Base-by-base conservation (phyloP, 2,329 filamentous ascomycete genomes). In the Verticillium longisporum region DNA sequence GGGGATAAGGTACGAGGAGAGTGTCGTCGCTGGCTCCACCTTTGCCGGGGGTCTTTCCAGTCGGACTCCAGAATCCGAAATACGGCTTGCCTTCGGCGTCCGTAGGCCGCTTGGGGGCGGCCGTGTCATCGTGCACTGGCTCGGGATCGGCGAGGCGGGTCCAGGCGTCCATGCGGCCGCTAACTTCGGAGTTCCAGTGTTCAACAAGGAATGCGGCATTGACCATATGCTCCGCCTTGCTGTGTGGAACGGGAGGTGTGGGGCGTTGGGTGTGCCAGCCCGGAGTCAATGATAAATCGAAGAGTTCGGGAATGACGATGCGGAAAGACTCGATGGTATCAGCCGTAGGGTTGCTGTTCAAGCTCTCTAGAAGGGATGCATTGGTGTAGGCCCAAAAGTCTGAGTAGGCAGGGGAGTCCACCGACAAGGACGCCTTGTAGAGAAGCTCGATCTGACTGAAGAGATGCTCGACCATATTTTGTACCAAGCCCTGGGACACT, bases 261-360 rank as follows among this genome's bases (percentile, higher is more conserved):
- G 76, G 75, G 2, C 83, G 77, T 10, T 72, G 71, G 4, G 68
- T 68, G 6, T 75, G 69, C 79, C 83, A 87, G 1, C 80, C 83
- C 0, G 84, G 83, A 0, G 80, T 73, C 1, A 86, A 68, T 0
- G 82, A 80, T 2, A 83, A 75, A 66, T 86, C 84, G 58, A 84
- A 76, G 2, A 84, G 68, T 45, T 75, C 73, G 0, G 84, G 82
- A 13, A 86, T 72, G 10, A 86, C 66, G 21, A 86, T 69, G 1
- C 78, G 75, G 63, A 87, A 86, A 56, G 68, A 73, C 61, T 77
- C 75, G 6, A 74, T 62, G n/a, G 56, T 14, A 6, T 37, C 34
- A 9, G 36, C 56, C 13, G 56, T 2, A 10, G 56, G 56, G 21
- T 57, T 57, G 54, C 68, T 71, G 33, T 63, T 61, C 6, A 64